phyloP scores from a whole-genome alignment of 2,329 filamentous ascomycete species.

The Aspergillus tamarii region DNA sequence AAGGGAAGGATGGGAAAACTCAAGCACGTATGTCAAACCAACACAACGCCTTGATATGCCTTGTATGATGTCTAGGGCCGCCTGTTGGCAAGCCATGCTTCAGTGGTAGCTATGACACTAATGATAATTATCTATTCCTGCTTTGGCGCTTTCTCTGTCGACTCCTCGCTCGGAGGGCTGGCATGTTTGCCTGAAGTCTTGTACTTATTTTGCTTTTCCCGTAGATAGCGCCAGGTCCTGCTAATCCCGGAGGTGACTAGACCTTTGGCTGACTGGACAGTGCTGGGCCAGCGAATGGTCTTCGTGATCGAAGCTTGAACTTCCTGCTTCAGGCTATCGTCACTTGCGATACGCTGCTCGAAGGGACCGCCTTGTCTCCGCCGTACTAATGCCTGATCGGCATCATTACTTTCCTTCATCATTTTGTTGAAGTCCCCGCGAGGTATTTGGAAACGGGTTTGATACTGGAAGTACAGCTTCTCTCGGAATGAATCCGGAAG shows the following conservation, averaged over 20 bases:
- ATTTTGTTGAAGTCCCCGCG: constrained; percentile 81
- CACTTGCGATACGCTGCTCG: constrained; percentile 78
- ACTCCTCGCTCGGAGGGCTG: constrained; percentile 20
- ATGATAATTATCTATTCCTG: constrained; percentile 20
- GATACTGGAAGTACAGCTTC: constrained; percentile 92
- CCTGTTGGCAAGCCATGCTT: constrained; percentile 15
- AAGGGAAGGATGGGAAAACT: not conserved
- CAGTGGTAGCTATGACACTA: constrained; percentile 12
- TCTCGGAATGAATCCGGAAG: constrained; percentile 84
- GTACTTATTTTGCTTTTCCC: constrained; percentile 77
- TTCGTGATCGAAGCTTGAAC: constrained; percentile 78
- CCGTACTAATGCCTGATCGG: constrained; percentile 66
- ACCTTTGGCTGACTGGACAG: constrained; percentile 83
- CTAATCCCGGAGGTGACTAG: constrained; percentile 74
- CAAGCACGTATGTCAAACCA: constrained; percentile 2
- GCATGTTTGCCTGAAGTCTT: constrained; percentile 39
- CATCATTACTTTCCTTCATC: constrained; percentile 74
- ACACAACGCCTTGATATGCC: constrained; percentile 24
- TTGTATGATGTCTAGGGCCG: constrained; percentile 14
- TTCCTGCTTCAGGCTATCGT: constrained; percentile 69
- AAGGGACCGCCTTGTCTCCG: constrained; percentile 80
- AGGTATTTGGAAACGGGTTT: constrained; percentile 85
- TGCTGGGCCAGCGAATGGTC: constrained; percentile 91
- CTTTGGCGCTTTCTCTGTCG: constrained; percentile 23
- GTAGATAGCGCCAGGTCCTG: constrained; percentile 73